These are phyloP conservation scores for Coemansia interrupta DNA, from an alignment of 192 early-diverging fungal species.

Conservation along the genomic window DNA sequence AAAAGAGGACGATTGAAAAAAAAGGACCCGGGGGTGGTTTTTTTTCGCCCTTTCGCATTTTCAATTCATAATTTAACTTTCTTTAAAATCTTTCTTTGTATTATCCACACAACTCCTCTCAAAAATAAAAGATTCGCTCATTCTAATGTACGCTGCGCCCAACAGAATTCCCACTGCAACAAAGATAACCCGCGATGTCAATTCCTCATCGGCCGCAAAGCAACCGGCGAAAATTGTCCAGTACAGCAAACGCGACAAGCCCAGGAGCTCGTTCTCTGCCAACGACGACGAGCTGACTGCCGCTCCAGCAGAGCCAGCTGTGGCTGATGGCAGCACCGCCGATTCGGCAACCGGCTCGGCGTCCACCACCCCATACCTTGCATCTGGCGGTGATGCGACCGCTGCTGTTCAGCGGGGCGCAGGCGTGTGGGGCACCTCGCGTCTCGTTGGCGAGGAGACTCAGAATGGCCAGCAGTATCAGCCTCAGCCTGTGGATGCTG, in stretches of 20 bases:
- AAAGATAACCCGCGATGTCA: slow-evolving; percentile 21
- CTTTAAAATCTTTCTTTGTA: slow-evolving; percentile 11
- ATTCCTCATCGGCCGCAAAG: slow-evolving; percentile 16
- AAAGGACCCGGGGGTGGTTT: background rate
- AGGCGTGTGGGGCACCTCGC: slow-evolving; percentile 11
- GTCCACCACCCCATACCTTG: background rate
- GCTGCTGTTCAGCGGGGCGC: slow-evolving; percentile 4
- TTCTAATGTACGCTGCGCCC: slow-evolving; percentile 37
- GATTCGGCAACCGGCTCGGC: background rate
- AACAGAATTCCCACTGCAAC: slow-evolving; percentile 20
- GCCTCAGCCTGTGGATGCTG: background rate
- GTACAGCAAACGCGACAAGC: slow-evolving; percentile 34
- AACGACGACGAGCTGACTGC: background rate
- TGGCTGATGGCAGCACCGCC: background rate
- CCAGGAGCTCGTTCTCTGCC: background rate
- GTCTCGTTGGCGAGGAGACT: slow-evolving; percentile 2
- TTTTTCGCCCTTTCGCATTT: background rate
- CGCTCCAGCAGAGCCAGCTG: background rate
- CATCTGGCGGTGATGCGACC: background rate
- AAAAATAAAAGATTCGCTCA: background rate
- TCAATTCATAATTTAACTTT: background rate
- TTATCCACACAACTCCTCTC: slow-evolving; percentile 3
- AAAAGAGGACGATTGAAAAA: too few relatives aligned
- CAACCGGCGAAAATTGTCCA: slow-evolving; percentile 29
- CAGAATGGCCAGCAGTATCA: background rate